These are phyloP conservation scores for Puccinia horiana DNA, from an alignment of 1,284 basidiomycete species.

Conservation along the genomic window DNA sequence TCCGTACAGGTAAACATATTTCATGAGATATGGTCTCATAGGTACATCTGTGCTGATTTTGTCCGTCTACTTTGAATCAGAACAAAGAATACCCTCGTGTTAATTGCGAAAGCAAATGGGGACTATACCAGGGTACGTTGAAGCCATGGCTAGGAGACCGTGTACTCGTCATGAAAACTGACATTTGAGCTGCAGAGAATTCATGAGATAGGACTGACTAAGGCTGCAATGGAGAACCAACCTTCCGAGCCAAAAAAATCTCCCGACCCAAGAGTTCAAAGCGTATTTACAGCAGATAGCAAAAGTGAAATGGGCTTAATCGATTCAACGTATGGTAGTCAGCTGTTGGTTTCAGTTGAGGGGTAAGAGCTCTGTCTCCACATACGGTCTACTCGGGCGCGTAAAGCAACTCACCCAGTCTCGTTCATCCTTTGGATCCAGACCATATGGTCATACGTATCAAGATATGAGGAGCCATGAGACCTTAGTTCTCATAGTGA, in stretches of 20 bases:
- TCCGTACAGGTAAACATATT: conserved; percentile 27
- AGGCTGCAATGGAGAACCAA: conserved; percentile 33
- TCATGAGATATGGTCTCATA: neutral
- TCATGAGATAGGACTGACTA: conserved; percentile 43
- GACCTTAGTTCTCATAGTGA: conserved; percentile 39
- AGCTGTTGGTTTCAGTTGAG: conserved; percentile 35
- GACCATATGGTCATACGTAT: conserved; percentile 41
- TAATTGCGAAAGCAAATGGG: conserved; percentile 38
- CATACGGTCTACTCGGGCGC: neutral
- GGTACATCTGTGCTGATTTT: neutral
- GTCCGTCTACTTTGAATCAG: neutral
- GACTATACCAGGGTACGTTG: conserved; percentile 42
- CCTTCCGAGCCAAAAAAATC: neutral
- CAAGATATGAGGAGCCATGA: conserved; percentile 24
- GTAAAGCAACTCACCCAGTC: neutral
- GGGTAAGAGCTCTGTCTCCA: conserved; percentile 17
- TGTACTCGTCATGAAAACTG: neutral
- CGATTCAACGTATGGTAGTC: conserved; percentile 24
- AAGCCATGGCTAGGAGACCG: neutral
- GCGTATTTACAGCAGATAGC: neutral
- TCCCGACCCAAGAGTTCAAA: neutral
- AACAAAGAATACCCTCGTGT: conserved; percentile 27
- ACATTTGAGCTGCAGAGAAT: conserved; percentile 12
- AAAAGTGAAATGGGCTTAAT: neutral
- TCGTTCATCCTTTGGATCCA: conserved; percentile 15